These are phyloP conservation scores for Botrytis paeoniae DNA, from an alignment of 2,329 filamentous ascomycete species.

Conservation along the genomic window DNA sequence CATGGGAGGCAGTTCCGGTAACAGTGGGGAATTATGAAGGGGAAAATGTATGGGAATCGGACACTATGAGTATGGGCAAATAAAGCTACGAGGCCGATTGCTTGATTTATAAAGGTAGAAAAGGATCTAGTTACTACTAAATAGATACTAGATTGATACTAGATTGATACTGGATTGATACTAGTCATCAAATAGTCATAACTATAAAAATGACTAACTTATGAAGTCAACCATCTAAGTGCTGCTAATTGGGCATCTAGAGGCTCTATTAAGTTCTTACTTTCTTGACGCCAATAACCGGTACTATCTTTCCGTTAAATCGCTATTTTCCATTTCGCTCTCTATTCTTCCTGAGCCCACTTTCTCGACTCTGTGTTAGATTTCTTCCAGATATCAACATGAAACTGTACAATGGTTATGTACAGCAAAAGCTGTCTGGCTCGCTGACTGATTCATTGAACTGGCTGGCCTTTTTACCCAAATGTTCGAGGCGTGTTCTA, in stretches of 20 bases:
- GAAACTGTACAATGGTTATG: neutral
- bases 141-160: neutral
- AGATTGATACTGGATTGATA: neutral
- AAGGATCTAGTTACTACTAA: neutral
- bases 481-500: conserved; percentile 8
- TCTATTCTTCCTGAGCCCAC: neutral
- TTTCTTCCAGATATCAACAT: neutral
- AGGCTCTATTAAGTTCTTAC: neutral
- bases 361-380: neutral
- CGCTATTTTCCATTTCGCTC: neutral
- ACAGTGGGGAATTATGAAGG: neutral
- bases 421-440: neutral
- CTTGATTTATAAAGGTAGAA: neutral
- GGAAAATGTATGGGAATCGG: neutral
- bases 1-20: neutral
- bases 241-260: neutral
- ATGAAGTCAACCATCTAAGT: neutral
- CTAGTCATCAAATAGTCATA: neutral
- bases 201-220: neutral
- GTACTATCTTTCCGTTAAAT: neutral
- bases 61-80: neutral
- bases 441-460: neutral
- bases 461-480: neutral
- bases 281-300: neutral
- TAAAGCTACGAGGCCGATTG: too few species aligned